Base-by-base conservation (phyloP, 2,329 filamentous ascomycete genomes). In the Tolypocladium album region DNA sequence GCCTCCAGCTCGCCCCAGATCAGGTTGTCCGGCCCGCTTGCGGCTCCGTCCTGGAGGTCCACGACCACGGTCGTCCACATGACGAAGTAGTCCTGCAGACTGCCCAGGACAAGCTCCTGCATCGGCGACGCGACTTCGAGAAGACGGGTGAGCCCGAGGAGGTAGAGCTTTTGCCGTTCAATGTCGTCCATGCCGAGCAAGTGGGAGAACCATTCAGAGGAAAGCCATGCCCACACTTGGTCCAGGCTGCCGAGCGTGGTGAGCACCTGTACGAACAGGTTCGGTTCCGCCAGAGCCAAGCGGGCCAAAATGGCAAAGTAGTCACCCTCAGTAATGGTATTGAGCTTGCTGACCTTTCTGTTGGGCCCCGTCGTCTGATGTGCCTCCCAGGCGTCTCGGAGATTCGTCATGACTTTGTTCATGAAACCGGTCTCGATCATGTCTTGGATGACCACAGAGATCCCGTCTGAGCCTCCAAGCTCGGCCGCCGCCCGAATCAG, bases 291-390 rank as follows among this genome's bases (percentile, higher is more conserved):
- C 2, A 96, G 76, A 0, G 87, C 84, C 20, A 97, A 81, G 1
- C 92, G 88, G 2, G 90, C 87, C 2, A 99, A 79, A 2, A 97
- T 85, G 5, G 85, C 83, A 68, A 96, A 88, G 71, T 96, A 96
- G 69, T 96, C 90, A 0, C 89, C 89, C 69, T 96, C 86, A 0
- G 89, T 87, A 13, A 92, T 81, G 15, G 86, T 85, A 66, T 88
- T 88, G 40, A 97, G 82, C 38, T 84, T 83, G 47, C 86, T 82
- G 24, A 84, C 79, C 65, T 82, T 88, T 34, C 82, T 82, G 67
- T 90, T 89, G 0, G 93, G 92, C 0, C 94, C 93, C 0, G 89
- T 89, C 0, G 89, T 90, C 70, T 95, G 87, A 66, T 89, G 87
- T 3, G 90, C 87, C 68, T 88, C 83, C 81, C 85, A 87, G 3